Base-by-base conservation (phyloP, 1,284 basidiomycete species). In the Ustilago cynodontis region DNA sequence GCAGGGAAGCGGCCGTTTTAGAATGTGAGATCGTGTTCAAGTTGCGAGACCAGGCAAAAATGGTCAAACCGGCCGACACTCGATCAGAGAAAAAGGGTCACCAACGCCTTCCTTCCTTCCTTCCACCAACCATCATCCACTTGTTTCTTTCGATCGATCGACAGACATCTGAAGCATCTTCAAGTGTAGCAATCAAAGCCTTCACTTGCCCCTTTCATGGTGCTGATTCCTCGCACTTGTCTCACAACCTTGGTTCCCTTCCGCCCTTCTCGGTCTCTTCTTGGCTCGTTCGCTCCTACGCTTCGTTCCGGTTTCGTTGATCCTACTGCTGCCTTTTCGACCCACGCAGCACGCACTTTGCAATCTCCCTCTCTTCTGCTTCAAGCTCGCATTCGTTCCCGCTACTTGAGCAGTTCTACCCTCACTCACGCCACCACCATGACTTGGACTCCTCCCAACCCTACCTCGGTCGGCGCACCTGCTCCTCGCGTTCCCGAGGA, bases 381-480 rank as follows among this genome's bases (percentile, higher is more conserved):
- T n/a, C n/a, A n/a, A n/a, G n/a, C n/a, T n/a, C n/a, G n/a, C n/a
- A n/a, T n/a, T n/a, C n/a, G n/a, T n/a, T n/a, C n/a, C n/a, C 18
- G 5, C 20, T n/a, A 8, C 20, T 18, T 56, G 10, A 57, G 29
- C 41, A 60, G 6, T 28, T 20, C 51, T n/a, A 10, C 20, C 41
- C 3, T 18, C 57, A 49, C 26, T 24, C 52, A 13, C 11, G 41
- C 52, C 35, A 52, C 53, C 37, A 77, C 35, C 33, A 77, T 74
- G 74, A 74, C 67, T 3, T 85, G 82, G 82, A 75, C 68, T 37
- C 73, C 82, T 5, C 84, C 84, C 7, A 71, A 78, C 35, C 83
- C 82, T 10, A 71, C 73, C 39, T 71, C 71, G 4, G 73, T 85
- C n/a, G 75, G 76, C 13, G 78, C 81, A 2, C 82, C 82, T 18